Evolutionary conservation across 352 stramenopile genomes (phyloP).

Genomic region (Globisporangium camurandrum): DNA sequence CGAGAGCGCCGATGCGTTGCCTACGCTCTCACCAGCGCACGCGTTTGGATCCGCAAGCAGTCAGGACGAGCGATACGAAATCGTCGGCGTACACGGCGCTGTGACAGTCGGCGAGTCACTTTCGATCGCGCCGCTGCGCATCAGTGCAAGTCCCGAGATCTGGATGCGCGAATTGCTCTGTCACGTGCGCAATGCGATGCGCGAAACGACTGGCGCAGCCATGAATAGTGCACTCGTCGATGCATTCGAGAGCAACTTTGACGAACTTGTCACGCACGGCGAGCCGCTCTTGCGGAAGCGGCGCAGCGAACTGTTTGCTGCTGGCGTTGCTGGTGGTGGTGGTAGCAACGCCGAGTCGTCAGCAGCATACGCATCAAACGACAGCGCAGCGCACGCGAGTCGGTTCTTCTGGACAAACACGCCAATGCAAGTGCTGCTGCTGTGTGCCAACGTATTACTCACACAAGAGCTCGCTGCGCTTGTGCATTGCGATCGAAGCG

Average conservation of each 20-base stretch:
- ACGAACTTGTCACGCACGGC: slow-evolving; percentile 19
- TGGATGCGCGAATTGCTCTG: slow-evolving; percentile 62
- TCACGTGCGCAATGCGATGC: slow-evolving; percentile 27
- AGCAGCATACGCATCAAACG: not conserved
- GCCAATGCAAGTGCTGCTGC: slow-evolving; percentile 44
- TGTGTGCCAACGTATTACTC: slow-evolving; percentile 50
- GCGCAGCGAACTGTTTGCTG: no score
- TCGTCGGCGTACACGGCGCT: slow-evolving; percentile 29
- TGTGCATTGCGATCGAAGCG: slow-evolving; percentile 28
- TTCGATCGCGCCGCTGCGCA: slow-evolving; percentile 27
- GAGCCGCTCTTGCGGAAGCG: slow-evolving; percentile 6
- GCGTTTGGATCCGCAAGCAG: not conserved
- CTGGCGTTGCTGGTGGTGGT: not conserved
- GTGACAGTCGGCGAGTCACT: slow-evolving; percentile 21
- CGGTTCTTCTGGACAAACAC: slow-evolving; percentile 28
- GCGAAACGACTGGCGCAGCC: slow-evolving; percentile 19
- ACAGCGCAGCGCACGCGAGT: not conserved
- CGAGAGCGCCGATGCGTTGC: not conserved
- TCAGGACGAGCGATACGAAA: slow-evolving; percentile 18
- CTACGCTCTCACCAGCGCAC: not conserved
- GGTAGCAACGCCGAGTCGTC: not conserved
- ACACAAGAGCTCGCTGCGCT: slow-evolving; percentile 42
- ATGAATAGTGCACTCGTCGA: slow-evolving; percentile 28
- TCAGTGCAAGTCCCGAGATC: slow-evolving; percentile 40
- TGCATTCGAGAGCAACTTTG: slow-evolving; percentile 42